phyloP scores from a whole-genome alignment of 2,329 filamentous ascomycete genomes.

The Monascus ruber region DNA sequence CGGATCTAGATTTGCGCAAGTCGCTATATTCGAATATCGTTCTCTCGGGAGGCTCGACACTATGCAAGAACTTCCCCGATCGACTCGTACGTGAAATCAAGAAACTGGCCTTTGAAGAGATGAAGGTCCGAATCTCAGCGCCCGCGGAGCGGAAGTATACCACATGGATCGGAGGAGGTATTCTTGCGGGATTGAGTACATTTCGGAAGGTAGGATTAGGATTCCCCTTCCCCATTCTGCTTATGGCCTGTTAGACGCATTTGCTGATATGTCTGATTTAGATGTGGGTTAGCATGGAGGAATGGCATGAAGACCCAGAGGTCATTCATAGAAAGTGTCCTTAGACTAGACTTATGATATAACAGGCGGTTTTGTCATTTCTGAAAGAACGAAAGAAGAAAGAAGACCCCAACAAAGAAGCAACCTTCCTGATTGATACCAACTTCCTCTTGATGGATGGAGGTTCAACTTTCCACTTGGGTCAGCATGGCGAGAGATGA shows the following conservation, averaged over 20 bases:
- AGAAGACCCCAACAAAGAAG: background rate
- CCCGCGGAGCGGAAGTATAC: constrained; percentile 97
- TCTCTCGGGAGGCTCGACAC: constrained; percentile 84
- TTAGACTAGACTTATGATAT: constrained; percentile 29
- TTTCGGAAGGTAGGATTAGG: constrained; percentile 73
- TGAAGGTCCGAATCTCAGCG: constrained; percentile 98
- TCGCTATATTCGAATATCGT: constrained; percentile 94
- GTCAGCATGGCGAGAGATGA: no score
- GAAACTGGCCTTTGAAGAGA: constrained; percentile 89
- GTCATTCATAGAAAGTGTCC: constrained; percentile 98
- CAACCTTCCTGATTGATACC: background rate
- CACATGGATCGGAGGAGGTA: constrained; percentile 97
- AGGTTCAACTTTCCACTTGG: no score
- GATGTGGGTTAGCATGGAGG: constrained; percentile 99
- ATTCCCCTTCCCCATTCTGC: background rate
- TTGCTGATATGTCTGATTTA: constrained; percentile 26
- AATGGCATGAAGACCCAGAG: constrained; percentile 99
- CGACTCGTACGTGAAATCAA: constrained; percentile 85
- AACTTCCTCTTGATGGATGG: no score
- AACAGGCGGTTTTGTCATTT: no score
- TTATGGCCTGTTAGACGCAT: constrained; percentile 1
- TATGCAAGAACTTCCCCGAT: constrained; percentile 95
- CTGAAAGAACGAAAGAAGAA: background rate
- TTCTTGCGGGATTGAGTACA: constrained; percentile 89
- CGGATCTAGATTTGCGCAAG: constrained; percentile 91